Evolutionary conservation across 306 rosid genomes (phyloP).

Genomic region (Sesbania bispinosa): DNA sequence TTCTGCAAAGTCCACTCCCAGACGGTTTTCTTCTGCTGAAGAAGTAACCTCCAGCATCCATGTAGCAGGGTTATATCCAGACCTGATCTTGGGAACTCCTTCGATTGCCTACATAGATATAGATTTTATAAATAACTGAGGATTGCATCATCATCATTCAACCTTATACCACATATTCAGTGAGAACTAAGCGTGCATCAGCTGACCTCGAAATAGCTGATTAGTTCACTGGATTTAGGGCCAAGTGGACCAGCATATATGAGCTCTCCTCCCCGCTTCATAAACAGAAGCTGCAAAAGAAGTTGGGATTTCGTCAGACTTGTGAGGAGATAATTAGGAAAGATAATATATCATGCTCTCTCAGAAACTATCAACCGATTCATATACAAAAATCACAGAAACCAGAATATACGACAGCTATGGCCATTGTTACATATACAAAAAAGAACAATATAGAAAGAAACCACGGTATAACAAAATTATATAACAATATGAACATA

Average conservation of each 20-base stretch:
- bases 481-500: not conserved
- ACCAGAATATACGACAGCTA: not conserved
- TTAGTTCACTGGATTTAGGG: slow-evolving; percentile 75
- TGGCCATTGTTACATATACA: not conserved
- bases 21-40: slow-evolving; percentile 72
- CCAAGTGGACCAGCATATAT: slow-evolving; percentile 99
- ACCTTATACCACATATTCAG: slow-evolving; percentile 8
- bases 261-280: slow-evolving; percentile 99
- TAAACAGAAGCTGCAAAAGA: slow-evolving; percentile 69
- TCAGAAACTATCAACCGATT: not conserved
- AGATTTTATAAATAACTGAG: slow-evolving; percentile 16
- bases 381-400: not conserved
- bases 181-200: slow-evolving; percentile 16
- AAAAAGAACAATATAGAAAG: not conserved
- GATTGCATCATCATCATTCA: slow-evolving; percentile 17
- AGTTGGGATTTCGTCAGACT: slow-evolving; percentile 21
- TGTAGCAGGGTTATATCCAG: slow-evolving; percentile 91
- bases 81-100: slow-evolving; percentile 71
- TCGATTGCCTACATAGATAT: slow-evolving; percentile 65
- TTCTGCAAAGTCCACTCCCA: slow-evolving; percentile 89
- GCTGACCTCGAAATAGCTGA: slow-evolving; percentile 87
- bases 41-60: slow-evolving; percentile 98
- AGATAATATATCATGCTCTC: slow-evolving; percentile 1
- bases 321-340: slow-evolving; percentile 13
- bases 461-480: not conserved